phyloP scores from a whole-genome alignment of 345 rosid genomes.

The Physaria fendleri region DNA sequence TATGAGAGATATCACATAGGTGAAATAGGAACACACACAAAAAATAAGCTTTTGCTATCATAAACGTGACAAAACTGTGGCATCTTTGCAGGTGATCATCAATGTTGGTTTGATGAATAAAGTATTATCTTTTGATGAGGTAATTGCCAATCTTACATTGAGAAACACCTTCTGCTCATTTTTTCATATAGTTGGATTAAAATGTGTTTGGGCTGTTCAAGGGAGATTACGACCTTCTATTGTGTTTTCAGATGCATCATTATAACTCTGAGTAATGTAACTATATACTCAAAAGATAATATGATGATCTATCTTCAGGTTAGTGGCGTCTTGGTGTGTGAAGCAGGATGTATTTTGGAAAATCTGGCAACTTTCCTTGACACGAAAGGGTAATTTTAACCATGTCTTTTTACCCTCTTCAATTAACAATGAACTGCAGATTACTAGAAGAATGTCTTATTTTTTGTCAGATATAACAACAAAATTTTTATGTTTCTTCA shows the following conservation, averaged over 20 bases:
- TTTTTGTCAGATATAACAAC: no score
- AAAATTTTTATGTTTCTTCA: no score
- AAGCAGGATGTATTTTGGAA: no score
- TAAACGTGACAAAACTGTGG: background rate
- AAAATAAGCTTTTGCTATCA: background rate
- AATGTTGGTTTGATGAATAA: conserved; percentile 74
- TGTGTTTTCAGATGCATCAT: background rate
- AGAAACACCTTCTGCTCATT: background rate
- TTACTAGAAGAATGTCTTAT: no score
- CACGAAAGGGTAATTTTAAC: no score
- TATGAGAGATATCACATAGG: background rate
- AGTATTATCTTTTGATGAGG: conserved; percentile 72
- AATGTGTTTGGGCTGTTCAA: background rate
- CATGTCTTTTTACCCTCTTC: no score
- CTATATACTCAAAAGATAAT: background rate
- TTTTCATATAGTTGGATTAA: background rate
- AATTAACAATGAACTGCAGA: no score
- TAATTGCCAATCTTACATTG: conserved; percentile 12
- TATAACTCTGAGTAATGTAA: background rate
- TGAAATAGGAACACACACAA: background rate
- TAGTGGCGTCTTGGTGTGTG: no score
- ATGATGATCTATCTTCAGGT: no score
- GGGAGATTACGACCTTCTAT: background rate
- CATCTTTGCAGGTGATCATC: conserved; percentile 60
- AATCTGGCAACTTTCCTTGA: no score